These are phyloP conservation scores for Purpureocillium takamizusanense DNA, from an alignment of 2,329 filamentous ascomycete species.

Conservation along the genomic window DNA sequence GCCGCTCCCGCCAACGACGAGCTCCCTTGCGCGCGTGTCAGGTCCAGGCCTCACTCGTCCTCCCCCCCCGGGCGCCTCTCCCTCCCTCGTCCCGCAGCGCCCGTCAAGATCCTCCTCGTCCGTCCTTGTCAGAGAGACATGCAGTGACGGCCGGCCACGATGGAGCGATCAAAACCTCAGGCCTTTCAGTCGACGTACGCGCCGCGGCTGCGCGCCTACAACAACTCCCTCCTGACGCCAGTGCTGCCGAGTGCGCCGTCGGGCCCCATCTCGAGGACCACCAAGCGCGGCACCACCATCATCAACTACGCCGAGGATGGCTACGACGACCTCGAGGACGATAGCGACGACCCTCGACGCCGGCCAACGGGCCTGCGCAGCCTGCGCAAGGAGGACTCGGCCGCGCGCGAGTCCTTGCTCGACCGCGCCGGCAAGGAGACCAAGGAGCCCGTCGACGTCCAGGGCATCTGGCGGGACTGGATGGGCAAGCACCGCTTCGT, in stretches of 20 bases:
- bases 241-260: slow-evolving; percentile 63
- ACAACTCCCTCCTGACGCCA: slow-evolving; percentile 83
- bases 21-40: too few species aligned
- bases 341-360: slow-evolving; percentile 67
- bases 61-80: too few species aligned
- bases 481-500: slow-evolving; percentile 62
- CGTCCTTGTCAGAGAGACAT: too few species aligned
- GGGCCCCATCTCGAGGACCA: slow-evolving; percentile 68
- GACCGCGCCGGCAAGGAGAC: slow-evolving; percentile 83
- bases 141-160: slow-evolving; percentile 17
- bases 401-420: slow-evolving; percentile 51
- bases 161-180: slow-evolving; percentile 57
- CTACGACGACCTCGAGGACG: slow-evolving; percentile 69
- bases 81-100: too few species aligned
- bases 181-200: slow-evolving; percentile 88
- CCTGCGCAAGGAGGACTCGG: slow-evolving; percentile 65
- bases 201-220: slow-evolving; percentile 80
- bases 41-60: too few species aligned
- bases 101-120: too few species aligned
- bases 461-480: slow-evolving; percentile 93
- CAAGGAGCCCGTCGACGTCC: slow-evolving; percentile 66
- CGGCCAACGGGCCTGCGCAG: slow-evolving; percentile 79
- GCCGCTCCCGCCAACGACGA: background rate
- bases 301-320: slow-evolving; percentile 98
- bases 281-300: slow-evolving; percentile 90